Evolutionary conservation across 2,329 filamentous ascomycete species (phyloP), one percentile per base, ranked within the genome.

Genomic region (Aspergillus sp.): DNA sequence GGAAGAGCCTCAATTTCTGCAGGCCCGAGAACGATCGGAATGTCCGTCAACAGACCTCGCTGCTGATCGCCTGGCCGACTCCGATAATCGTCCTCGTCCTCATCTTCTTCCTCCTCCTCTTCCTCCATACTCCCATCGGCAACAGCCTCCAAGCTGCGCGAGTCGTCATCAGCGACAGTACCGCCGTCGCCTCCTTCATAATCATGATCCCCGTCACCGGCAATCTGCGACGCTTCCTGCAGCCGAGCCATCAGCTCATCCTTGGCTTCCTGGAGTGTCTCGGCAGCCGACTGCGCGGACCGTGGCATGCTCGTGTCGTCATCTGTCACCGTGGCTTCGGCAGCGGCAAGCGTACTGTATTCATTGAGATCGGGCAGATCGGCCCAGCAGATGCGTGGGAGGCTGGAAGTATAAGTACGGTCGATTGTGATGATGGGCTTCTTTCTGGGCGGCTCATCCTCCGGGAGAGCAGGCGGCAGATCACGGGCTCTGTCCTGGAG

Each of bases 1-100:
- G 93, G 89, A 33, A 96, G 66, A 4, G 91, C 88, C 59, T 96
- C 89, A 33, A 95, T 95, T 60, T 96, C 89, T 35, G 86, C 88
- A 0, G 89, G 89, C 26, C 93, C 88, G 17, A 96, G 69, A 24
- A 95, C 93, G 44, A 96, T 82, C 17, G 89, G 89, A 8, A 96
- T 86, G 55, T 96, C 89, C 0, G 89, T 95, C 34, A 96, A 66
- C 10, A 96, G 66, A 8, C 89, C 89, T 12, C 85, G 82, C 52
- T 71, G 64, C 39, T 71, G 65, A 41, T 71, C 67, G 8, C 67
- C 63, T 13, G 66, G 62, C 8, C 66, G 61, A n/a, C 63, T 61
- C 29, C 66, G 63, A 33, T 72, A 71, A 35, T 69, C 62, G 29
- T 71, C 68, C 19, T 71, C 64, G 8, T 67, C 61, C 37, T 70